Percentiles rank a stretch among this genome's conserved stretches.
These are phyloP conservation scores for Scedosporium aurantiacum DNA, from an alignment of 2,329 filamentous ascomycete genomes.

Conservation along the genomic window DNA sequence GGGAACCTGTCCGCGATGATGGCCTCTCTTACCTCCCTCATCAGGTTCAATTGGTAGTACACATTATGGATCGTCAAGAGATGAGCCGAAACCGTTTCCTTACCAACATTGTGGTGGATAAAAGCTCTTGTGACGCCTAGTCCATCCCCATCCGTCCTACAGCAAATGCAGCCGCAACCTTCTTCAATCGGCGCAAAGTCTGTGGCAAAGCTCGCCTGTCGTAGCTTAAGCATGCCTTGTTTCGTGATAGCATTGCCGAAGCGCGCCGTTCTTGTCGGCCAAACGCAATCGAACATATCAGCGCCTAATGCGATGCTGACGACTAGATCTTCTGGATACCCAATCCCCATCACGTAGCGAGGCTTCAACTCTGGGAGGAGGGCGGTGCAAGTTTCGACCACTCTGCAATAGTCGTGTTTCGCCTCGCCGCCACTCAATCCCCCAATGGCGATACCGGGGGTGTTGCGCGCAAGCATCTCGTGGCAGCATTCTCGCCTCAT, in stretches of 20 bases:
- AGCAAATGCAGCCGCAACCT: slow-evolving; percentile 72
- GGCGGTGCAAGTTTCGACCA: slow-evolving; percentile 76
- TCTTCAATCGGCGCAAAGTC: slow-evolving; percentile 80
- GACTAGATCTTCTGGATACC: slow-evolving; percentile 90
- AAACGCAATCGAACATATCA: slow-evolving; percentile 99
- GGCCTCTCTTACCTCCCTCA: slow-evolving; percentile 62
- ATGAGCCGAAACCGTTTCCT: slow-evolving; percentile 85
- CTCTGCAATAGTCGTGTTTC: slow-evolving; percentile 83
- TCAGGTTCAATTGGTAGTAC: slow-evolving; percentile 78
- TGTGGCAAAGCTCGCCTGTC: slow-evolving; percentile 60
- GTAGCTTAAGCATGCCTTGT: slow-evolving; percentile 71
- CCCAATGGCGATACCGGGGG: slow-evolving; percentile 92
- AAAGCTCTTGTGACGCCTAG: slow-evolving; percentile 80
- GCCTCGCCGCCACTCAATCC: slow-evolving; percentile 91
- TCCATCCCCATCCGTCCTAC: slow-evolving; percentile 52
- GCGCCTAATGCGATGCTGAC: slow-evolving; percentile 89
- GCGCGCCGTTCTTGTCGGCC: slow-evolving; percentile 90
- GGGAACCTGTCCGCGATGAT: slow-evolving; percentile 77
- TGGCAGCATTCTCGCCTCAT: slow-evolving; percentile 73
- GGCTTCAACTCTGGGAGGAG: slow-evolving; percentile 83
- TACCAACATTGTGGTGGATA: slow-evolving; percentile 81
- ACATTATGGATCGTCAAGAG: slow-evolving; percentile 91
- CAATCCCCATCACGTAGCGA: slow-evolving; percentile 98
- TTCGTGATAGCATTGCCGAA: slow-evolving; percentile 91
- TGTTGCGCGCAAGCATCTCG: slow-evolving; percentile 82